Base-by-base conservation (phyloP, 192 early-diverging fungal genomes). In the Pecoramyces ruminantium region DNA sequence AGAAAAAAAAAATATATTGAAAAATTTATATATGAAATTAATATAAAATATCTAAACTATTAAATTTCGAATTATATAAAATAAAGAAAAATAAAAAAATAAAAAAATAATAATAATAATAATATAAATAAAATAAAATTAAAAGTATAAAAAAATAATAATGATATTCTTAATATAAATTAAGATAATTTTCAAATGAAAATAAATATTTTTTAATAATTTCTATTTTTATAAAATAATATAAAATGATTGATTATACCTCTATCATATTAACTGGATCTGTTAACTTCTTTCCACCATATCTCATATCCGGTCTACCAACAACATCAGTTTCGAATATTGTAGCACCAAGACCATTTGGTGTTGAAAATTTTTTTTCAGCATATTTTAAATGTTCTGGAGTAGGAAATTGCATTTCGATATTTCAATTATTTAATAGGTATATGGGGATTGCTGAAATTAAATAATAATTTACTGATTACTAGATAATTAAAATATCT, bases 181-280 rank as follows among this genome's bases (percentile, higher is more conserved):
- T n/a, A n/a, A n/a, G n/a, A n/a, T n/a, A n/a, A n/a, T n/a, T n/a
- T n/a, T n/a, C n/a, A n/a, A n/a, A n/a, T n/a, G n/a, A n/a, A n/a
- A n/a, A n/a, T n/a, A n/a, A n/a, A n/a, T n/a, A n/a, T 25, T 79
- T 30, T 25, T 9, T 30, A 4, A 25, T n/a, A 9, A 29, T 30
- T 79, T 30, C 13, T 30, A 25, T 4, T 39, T 39, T 14, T 14
- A 14, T 39, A 14, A 14, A 14, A 39, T 39, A 39, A 8, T 14
- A 13, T 21, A 27, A 67, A 67, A 67, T 67, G 25, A 21, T 13
- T 39, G 38, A 0, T 67, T 16, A 34, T 40, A 88, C 88, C 86
- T 91, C 90, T n/a, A 82, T 85, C 17, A 87, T 84, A 80, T 86
- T 85, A 78, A 91, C 86, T n/a, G 87, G 87, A 79, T 91, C 89